Evolutionary conservation across 2,329 filamentous ascomycete genomes (phyloP), one percentile per base, ranked within the genome.

Genomic region (Pezicula carpinea): DNA sequence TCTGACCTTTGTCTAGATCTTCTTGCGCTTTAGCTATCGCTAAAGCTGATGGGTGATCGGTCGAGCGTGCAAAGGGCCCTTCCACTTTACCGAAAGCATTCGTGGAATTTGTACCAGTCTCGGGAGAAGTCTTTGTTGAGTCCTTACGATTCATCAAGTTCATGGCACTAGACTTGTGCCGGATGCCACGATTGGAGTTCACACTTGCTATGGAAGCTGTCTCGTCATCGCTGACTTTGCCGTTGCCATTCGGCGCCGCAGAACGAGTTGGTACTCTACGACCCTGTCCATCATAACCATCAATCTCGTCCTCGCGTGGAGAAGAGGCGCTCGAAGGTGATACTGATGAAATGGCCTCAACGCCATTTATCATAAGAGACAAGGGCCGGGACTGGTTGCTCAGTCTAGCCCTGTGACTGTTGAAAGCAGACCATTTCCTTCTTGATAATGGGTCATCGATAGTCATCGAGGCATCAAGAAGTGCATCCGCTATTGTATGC

Each of bases 401-500:
- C 23, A 74, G 61, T 21, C 75, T 69, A 21, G 71, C 67, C 47
- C 67, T 71, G 53, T 79, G 76, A 11, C 58, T 70, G 51, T 79
- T 79, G n/a, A 72, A 59, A 0, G 74, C 74, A 13, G 73, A 72
- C 23, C 73, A 72, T 44, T 72, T 73, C 53, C 73, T 73, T 60
- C 73, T 76, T 2, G 79, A 69, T 6, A 79, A 66, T 1, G 82
- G 72, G 53, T 86, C 83, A 59, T 92, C 86, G 52, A 93, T 89
- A 0, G 87, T 90, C 69, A 89, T 91, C 1, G 90, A 95, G 6
- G 93, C 93, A 66, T 97, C 93, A 23, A 95, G 74, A 14, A 97
- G 73, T 5, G 93, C 93, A 66, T 97, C 92, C 3, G 88, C 82
- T 55, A 97, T 93, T 0, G 90, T 95, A 56, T 89, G 87, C 32